Percentiles rank a stretch among this genome's conserved stretches.
Evolutionary conservation across 768 basidiomycete species (phyloP).

Genomic region (Rubroboletus satanas): DNA sequence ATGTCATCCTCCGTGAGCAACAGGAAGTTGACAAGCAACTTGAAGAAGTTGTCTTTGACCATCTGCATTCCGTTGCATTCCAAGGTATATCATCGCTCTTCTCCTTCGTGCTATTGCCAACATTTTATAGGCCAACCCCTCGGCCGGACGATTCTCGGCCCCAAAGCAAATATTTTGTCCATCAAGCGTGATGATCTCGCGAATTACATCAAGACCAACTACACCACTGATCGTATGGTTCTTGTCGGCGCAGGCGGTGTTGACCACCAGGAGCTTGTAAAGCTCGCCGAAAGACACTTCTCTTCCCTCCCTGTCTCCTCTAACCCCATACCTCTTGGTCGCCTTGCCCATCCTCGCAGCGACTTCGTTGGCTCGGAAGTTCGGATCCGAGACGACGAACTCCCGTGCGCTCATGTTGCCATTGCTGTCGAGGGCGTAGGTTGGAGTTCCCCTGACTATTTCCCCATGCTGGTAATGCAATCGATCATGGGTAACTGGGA

Average conservation of each 20-base stretch:
- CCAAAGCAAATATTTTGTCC: conserved; percentile 92
- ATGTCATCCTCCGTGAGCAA: conserved; percentile 95
- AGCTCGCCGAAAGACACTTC: conserved; percentile 94
- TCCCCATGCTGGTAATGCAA: conserved; percentile 99
- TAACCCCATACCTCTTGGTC: conserved; percentile 86
- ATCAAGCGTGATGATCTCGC: conserved; percentile 88
- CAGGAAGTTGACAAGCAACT: conserved; percentile 99
- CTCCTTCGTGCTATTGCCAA: conserved; percentile 7
- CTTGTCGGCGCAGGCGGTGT: conserved; percentile 96
- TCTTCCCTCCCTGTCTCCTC: conserved; percentile 81
- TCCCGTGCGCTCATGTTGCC: conserved; percentile 87
- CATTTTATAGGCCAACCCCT: conserved; percentile 74
- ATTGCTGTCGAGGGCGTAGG: conserved; percentile 97
- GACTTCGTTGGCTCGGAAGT: conserved; percentile 93
- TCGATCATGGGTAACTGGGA: conserved; percentile 99
- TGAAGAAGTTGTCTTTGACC: conserved; percentile 98
- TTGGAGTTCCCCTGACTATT: conserved; percentile 98
- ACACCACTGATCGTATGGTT: conserved; percentile 98
- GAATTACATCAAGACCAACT: conserved; percentile 94
- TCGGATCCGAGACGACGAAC: conserved; percentile 88
- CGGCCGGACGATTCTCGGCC: conserved; percentile 95
- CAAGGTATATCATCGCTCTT: conserved; percentile 53
- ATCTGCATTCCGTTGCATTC: conserved; percentile 95
- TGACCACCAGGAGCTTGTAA: conserved; percentile 86
- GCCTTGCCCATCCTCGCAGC: conserved; percentile 70